phyloP scores from a whole-genome alignment of 768 basidiomycete genomes.

The Lactarius hatsudake region DNA sequence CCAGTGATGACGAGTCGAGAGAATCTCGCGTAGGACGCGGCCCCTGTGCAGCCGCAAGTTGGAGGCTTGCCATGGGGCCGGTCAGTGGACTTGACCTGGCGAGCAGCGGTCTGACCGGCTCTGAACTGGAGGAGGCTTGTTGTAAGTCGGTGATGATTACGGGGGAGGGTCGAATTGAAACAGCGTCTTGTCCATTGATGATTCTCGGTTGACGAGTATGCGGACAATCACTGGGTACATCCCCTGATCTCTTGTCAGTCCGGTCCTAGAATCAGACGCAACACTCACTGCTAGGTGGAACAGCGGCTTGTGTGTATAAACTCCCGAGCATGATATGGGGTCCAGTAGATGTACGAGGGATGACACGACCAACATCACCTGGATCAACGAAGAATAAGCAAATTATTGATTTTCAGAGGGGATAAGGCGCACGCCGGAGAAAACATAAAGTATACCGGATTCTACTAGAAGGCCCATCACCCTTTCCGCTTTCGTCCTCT shows the following conservation, averaged over 20 bases:
- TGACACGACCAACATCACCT: not conserved
- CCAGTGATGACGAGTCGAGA: not conserved
- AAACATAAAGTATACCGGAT: not conserved
- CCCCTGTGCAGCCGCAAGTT: not conserved
- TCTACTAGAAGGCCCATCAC: not conserved
- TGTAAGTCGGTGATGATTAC: not conserved
- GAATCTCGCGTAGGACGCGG: not conserved
- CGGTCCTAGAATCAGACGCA: not conserved
- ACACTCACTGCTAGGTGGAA: not conserved
- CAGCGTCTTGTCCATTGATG: not conserved
- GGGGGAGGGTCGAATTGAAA: not conserved
- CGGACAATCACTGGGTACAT: not conserved
- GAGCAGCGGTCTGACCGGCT: not conserved
- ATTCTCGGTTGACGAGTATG: not conserved
- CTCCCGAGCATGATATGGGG: not conserved
- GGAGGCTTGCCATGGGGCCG: not conserved
- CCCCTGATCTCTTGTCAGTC: not conserved
- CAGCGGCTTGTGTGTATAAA: not conserved
- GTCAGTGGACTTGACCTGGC: not conserved
- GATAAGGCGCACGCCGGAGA: not conserved
- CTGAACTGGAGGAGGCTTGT: not conserved
- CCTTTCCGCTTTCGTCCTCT: not conserved
- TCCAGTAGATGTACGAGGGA: not conserved
- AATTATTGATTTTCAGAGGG: too few relatives aligned
- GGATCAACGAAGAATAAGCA: not conserved